Evolutionary conservation across 1,139 yeast genomes (phyloP), one percentile per base, ranked within the genome.

Genomic region (Pichia sp.): DNA sequence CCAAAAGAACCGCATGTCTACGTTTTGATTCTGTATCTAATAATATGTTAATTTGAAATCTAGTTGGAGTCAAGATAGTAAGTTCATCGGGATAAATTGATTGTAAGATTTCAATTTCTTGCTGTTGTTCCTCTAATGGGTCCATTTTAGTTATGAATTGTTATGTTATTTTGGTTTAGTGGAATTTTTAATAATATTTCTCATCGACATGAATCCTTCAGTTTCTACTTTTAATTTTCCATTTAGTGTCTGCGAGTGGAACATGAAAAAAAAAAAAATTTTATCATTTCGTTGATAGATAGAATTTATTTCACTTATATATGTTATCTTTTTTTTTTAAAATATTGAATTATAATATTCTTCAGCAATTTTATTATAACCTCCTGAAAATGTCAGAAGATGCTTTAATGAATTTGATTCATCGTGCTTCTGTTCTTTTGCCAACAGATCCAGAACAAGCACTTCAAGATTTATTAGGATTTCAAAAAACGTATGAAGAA

Each of bases 71-170:
- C 32, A 72, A 56, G 44, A 71, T 58, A 18, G 64, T 69, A 40
- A 92, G 68, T 64, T 92, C 97, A 64, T 89, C 97, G 3, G 97
- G 97, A 63, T 90, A 92, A 51, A 92, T 92, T 29, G 95, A 83
- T 65, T 86, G 83, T 53, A 92, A 74, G 39, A 89, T 88, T 65
- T 86, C 95, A 42, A 87, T 66, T 63, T 87, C 96, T 66, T 86
- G 92, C 37, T 62, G 63, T 61, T 86, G 95, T 64, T 86, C 95
- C 65, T 84, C 94, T 45, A 66, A 61, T 50, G 80, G 76, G 57
- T 83, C 88, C 95, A 86, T 86, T 46, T 9, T 18, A n/a, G 18
- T 18, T 18, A 18, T 28, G 37, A 9, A 18, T 4, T 36, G 30
- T 26, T 40, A 9, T 18, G 18, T 35, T 35, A 7, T n/a, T 35